Evolutionary conservation across 2,329 filamentous ascomycete genomes (phyloP), one percentile per base, ranked within the genome.

Genomic region (Diaporthe velutina): DNA sequence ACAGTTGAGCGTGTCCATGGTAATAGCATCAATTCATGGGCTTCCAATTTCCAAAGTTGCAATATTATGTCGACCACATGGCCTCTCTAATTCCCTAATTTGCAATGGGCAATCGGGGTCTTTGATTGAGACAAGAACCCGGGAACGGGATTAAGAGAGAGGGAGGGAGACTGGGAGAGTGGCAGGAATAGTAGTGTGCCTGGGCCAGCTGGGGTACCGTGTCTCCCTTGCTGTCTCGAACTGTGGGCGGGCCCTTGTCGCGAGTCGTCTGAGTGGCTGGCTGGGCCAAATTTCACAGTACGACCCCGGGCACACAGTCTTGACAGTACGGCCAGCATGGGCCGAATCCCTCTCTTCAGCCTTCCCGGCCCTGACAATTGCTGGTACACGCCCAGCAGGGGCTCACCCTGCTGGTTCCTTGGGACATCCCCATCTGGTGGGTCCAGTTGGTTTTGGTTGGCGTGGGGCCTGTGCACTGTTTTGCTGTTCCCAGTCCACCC

Each of bases 391-490:
- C 35, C 57, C 60, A 54, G 70, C 70, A 48, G 57, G 70, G 70
- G 48, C 57, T 28, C 48, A 64, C 70, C 70, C 60, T 60, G 45
- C 38, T 72, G 25, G 10, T 64, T 15, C 64, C 33, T 67, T 54
- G 64, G 64, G 64, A 12, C 33, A 38, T 54, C 48, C 64, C 64
- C 64, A 68, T 72, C 38, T 55, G 50, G 70, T 72, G 70, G 70
- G 35, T 54, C 70, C 57, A 64, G 35, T 72, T 58, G 57, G 60
- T 64, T 54, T 61, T 72, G 58, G 58, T 72, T 45, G 70, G 70
- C 42, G 70, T 64, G 70, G 70, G 70, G 57, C 60, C 68, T 61
- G 70, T 72, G 70, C 70, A 72, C 70, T 72, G 58, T 71, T 72
- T 72, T 72, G 70, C 57, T 42, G 70, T 35, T 40, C 57, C 57